A percentile compares a stretch with the other conserved stretches of the same genome.
Conservation (phyloP, 2,329 filamentous ascomycete species). For the Gliomastix tumulicola region DNA sequence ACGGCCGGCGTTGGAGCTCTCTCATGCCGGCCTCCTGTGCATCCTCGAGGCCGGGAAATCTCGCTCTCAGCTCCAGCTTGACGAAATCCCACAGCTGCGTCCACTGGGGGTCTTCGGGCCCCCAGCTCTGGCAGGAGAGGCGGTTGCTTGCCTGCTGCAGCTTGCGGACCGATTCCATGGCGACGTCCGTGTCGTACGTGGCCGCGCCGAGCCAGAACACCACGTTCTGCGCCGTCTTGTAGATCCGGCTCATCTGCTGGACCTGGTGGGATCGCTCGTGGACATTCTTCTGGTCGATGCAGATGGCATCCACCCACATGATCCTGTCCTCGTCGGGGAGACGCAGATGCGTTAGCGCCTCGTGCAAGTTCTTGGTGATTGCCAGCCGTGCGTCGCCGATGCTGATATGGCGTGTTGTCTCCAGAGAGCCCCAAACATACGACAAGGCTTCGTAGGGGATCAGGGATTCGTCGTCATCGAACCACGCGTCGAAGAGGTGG, state of each 20-base stretch:
- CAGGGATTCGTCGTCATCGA: too few relatives aligned
- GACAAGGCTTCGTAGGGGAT: neutral
- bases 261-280: neutral
- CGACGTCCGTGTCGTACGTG: neutral
- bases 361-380: neutral
- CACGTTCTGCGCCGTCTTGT: neutral
- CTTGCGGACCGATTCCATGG: too few relatives aligned
- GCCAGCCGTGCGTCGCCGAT: neutral
- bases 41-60: too few relatives aligned
- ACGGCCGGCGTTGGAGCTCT: too few relatives aligned
- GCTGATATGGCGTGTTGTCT: neutral
- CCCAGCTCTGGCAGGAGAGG: too few relatives aligned
- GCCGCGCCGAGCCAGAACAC: neutral
- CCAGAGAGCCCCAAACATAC: neutral
- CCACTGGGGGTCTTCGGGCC: too few relatives aligned
- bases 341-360: neutral
- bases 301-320: neutral
- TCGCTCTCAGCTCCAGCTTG: too few relatives aligned
- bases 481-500: too few relatives aligned
- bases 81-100: too few relatives aligned
- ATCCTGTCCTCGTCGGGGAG: neutral
- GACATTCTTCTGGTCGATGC: slow-evolving; percentile 4
- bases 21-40: too few relatives aligned
- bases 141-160: too few relatives aligned
- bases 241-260: neutral